Evolutionary conservation across 768 basidiomycete species (phyloP).

Genomic region (Tubosaeta sp.): DNA sequence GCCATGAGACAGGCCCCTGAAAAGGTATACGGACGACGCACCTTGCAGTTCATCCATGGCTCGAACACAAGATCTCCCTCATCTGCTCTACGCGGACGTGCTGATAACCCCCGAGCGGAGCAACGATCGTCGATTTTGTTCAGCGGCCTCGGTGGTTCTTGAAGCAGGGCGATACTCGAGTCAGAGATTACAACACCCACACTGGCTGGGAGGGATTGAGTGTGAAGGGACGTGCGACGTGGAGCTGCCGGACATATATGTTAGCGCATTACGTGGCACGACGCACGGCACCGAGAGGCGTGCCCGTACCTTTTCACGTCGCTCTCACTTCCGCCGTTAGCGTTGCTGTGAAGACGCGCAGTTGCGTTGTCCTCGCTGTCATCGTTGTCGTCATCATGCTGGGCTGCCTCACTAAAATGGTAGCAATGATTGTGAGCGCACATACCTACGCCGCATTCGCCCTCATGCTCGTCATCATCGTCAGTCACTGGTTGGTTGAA

Average conservation of each 20-base stretch:
- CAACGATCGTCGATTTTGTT: conserved; percentile 62
- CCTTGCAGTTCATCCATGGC: conserved; percentile 66
- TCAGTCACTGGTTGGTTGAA: no score
- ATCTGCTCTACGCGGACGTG: conserved; percentile 71
- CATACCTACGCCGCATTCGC: no score
- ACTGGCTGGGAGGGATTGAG: conserved; percentile 62
- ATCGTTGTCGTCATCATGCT: no score
- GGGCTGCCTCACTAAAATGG: no score
- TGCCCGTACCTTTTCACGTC: conserved; percentile 20
- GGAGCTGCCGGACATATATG: conserved; percentile 42
- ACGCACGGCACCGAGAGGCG: conserved; percentile 71
- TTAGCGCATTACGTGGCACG: not conserved
- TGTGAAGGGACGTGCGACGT: conserved; percentile 49
- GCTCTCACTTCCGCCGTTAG: no score
- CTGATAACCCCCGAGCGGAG: conserved; percentile 83
- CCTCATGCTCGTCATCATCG: no score
- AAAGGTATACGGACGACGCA: conserved; percentile 20
- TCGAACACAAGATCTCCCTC: conserved; percentile 74
- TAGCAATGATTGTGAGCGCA: no score
- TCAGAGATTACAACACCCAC: conserved; percentile 82
- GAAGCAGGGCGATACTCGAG: conserved; percentile 74
- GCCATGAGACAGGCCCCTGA: conserved; percentile 34
- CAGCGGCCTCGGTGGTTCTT: conserved; percentile 67
- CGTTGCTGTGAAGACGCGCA: no score
- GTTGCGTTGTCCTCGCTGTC: no score